Conservation (phyloP, 441 rosid species). For the Adansonia madagascariensis region DNA sequence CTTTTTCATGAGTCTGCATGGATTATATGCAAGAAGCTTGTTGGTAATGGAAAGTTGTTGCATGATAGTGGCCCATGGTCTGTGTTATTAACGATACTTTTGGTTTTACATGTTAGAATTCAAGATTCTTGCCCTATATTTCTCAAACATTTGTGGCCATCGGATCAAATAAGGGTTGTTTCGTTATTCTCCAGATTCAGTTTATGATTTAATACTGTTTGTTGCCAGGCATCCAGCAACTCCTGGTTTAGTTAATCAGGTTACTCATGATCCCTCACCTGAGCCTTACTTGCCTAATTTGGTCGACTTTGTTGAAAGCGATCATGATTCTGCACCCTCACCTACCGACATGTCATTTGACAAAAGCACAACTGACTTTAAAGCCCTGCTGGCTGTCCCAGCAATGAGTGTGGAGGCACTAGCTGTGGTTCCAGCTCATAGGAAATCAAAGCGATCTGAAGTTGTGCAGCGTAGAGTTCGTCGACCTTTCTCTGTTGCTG, state of each 20-base stretch:
- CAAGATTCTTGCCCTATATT: not conserved
- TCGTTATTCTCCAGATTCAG: not conserved
- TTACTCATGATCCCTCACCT: conserved; percentile 41
- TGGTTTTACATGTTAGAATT: not conserved
- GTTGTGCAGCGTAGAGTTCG: conserved; percentile 89
- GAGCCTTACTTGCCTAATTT: conserved; percentile 42
- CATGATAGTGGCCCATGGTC: not conserved
- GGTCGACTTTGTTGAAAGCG: conserved; percentile 57
- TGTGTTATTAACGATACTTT: not conserved
- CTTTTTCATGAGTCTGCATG: not conserved
- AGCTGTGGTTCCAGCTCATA: conserved; percentile 59
- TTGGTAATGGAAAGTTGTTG: not conserved
- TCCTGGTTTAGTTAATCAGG: conserved; percentile 38
- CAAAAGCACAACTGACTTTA: conserved; percentile 47
- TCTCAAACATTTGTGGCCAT: not conserved
- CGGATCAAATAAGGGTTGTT: not conserved
- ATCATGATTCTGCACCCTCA: conserved; percentile 67
- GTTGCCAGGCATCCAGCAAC: conserved; percentile 53
- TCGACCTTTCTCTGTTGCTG: conserved; percentile 97
- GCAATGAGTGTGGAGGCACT: conserved; percentile 57
- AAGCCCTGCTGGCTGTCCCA: conserved; percentile 58
- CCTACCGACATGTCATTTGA: conserved; percentile 50
- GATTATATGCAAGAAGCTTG: not conserved
- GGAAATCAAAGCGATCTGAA: conserved; percentile 64
- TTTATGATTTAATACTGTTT: conserved; percentile 19